Conservation (phyloP, 352 stramenopile species). For the Sclerospora graminicola region DNA sequence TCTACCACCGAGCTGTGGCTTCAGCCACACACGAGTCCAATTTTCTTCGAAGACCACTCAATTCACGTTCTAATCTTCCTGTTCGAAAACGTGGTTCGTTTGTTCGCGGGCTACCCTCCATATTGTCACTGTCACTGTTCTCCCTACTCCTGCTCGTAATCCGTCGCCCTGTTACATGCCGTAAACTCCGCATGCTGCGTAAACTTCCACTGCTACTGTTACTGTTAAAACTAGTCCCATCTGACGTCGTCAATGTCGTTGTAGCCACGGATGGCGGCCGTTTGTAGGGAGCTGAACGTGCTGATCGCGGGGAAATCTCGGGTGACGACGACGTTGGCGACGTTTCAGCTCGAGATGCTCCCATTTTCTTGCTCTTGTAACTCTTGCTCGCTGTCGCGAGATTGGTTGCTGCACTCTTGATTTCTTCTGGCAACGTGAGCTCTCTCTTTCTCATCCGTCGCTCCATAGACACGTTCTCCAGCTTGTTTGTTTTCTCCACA, state of each 20-base stretch:
- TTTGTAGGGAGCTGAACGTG: conserved; percentile 19
- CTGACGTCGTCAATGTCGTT: conserved; percentile 12
- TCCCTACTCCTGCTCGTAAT: conserved; percentile 17
- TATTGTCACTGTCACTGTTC: conserved; percentile 22
- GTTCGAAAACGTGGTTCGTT: conserved; percentile 3
- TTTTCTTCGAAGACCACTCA: conserved; percentile 41
- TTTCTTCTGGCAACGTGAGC: conserved; percentile 23
- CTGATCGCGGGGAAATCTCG: conserved; percentile 32
- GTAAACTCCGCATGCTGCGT: conserved; percentile 16
- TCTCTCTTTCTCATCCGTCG: conserved; percentile 24
- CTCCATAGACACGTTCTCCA: conserved; percentile 1
- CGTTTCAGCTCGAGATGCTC: conserved; percentile 23
- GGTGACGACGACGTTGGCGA: conserved; percentile 49
- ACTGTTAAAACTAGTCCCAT: conserved; percentile 19
- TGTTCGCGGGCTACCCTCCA: conserved; percentile 10
- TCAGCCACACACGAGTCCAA: conserved; percentile 46
- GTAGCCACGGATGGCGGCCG: conserved; percentile 19
- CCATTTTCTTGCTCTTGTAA: conserved; percentile 24
- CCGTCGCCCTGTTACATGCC: conserved; percentile 18
- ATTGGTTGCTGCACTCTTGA: conserved; percentile 10
- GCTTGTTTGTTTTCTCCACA: neutral
- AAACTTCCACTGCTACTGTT: conserved; percentile 19
- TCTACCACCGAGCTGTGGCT: conserved; percentile 16
- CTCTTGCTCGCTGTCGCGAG: conserved; percentile 5
- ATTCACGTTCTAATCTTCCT: conserved; percentile 43